Evolutionary conservation across 1,284 basidiomycete species (phyloP), one percentile per base, ranked within the genome.

Genomic region (Jaminaea rosea): DNA sequence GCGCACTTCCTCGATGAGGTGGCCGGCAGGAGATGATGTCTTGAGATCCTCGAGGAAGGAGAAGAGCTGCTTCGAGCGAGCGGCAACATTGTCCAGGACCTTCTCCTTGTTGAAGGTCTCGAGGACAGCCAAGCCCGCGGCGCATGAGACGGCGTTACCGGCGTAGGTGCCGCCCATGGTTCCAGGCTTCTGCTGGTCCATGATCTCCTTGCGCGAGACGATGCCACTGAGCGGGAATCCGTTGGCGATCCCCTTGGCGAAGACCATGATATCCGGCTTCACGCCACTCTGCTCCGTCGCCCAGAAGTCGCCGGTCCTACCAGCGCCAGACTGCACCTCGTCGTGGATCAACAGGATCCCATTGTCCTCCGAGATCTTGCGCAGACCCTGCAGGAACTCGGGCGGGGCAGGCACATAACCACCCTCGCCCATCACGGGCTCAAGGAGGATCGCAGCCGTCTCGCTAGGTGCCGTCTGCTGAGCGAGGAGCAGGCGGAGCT

Each of bases 181-280:
- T 11, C 89, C 90, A 5, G 86, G 82, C 68, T 80, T 82, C 58
- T 93, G 80, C 65, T 79, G 82, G 73, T 88, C 86, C 52, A 87
- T 89, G 50, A 93, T 69, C 62, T 88, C 86, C 76, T 83, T 88
- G 49, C 84, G 79, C 59, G 85, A 85, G 49, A 89, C 82, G 39
- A 96, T 82, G 26, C 84, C 89, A 51, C 87, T 90, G 55, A 97
- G 78, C 1, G 92, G 92, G 81, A 93, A 94, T 11, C 90, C 90
- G 70, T 92, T 92, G 31, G 89, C 91, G 19, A 96, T 78, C 15
- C 91, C 91, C 82, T 97, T 97, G 42, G 93, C 92, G 59, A 90
- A 85, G 47, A 86, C 77, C 76, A 96, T 77, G 55, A 97, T 84
- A 73, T 97, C 91, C 5, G 92, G 90, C 52, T 80, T 78, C 46